phyloP scores from a whole-genome alignment of 176 grass and related monocot genomes.

The Carex kokanica region DNA sequence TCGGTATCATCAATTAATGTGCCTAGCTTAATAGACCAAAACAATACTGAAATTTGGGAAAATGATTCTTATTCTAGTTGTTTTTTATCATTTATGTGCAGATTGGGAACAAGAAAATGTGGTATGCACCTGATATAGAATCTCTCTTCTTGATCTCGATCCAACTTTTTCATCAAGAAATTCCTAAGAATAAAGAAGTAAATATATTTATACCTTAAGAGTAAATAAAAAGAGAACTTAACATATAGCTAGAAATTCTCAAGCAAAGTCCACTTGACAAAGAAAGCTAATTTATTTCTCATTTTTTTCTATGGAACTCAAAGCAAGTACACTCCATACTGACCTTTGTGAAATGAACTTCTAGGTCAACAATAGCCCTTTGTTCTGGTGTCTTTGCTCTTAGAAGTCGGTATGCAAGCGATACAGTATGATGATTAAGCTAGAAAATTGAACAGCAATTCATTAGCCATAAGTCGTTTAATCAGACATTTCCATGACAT shows the following conservation, averaged over 20 bases:
- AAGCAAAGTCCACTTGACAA: not conserved
- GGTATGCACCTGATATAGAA: conserved; percentile 54
- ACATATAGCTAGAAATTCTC: not conserved
- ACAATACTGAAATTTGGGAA: not conserved
- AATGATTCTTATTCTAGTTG: not conserved
- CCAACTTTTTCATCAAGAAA: conserved; percentile 70
- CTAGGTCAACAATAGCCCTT: conserved; percentile 67
- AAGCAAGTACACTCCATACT: not conserved
- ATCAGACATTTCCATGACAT: not conserved
- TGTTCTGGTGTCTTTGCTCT: conserved; percentile 68
- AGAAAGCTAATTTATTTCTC: not conserved
- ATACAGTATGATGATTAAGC: conserved; percentile 59
- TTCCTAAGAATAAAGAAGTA: conserved; percentile 31
- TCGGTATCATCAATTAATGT: not conserved
- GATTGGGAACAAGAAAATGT: not conserved
- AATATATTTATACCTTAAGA: not conserved
- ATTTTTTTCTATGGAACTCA: not conserved
- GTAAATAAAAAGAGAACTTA: conserved; percentile 8
- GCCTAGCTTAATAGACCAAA: not conserved
- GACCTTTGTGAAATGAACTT: conserved; percentile 80
- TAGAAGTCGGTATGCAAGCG: conserved; percentile 57
- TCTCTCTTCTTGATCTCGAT: conserved; percentile 52
- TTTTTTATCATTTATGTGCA: not conserved
- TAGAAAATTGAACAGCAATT: conserved; percentile 26
- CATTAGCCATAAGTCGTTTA: not conserved